Evolutionary conservation across 1,139 yeast genomes (phyloP).

Genomic region (Citeromyces siamensis): DNA sequence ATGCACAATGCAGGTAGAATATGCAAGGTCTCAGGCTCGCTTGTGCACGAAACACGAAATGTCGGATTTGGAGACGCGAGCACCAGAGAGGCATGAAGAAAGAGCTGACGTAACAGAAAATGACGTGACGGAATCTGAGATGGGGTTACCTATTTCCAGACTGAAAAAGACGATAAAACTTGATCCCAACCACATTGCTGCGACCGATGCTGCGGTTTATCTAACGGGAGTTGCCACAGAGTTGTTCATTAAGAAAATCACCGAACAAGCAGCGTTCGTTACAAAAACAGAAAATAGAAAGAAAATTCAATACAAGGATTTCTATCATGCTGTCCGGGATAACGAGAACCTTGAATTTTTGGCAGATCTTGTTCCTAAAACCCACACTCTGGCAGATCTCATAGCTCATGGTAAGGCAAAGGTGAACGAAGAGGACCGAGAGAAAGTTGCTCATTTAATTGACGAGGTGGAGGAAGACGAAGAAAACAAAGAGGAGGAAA

Average conservation of each 20-base stretch:
- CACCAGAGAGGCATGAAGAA: no score
- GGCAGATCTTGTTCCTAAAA: conserved; percentile 55
- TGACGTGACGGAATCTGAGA: no score
- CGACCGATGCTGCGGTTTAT: conserved; percentile 71
- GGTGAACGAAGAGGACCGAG: conserved; percentile 10
- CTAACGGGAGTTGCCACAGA: conserved; percentile 86
- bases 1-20: no score
- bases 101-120: no score
- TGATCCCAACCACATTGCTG: conserved; percentile 72
- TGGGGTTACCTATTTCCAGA: conserved; percentile 61
- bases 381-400: conserved; percentile 39
- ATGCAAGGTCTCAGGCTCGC: no score
- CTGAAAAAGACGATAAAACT: conserved; percentile 75
- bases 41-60: no score
- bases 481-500: background rate
- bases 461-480: conserved; percentile 2
- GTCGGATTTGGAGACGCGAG: no score
- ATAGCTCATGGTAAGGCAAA: conserved; percentile 33
- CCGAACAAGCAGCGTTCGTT: conserved; percentile 65
- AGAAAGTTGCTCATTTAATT: conserved; percentile 5
- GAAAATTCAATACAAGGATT: conserved; percentile 61
- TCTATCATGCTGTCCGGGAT: conserved; percentile 56
- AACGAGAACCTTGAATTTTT: conserved; percentile 63
- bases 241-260: conserved; percentile 63
- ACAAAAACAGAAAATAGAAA: conserved; percentile 64